Conservation (phyloP, 2,329 filamentous ascomycete genomes). For the Talaromyces sp. region DNA sequence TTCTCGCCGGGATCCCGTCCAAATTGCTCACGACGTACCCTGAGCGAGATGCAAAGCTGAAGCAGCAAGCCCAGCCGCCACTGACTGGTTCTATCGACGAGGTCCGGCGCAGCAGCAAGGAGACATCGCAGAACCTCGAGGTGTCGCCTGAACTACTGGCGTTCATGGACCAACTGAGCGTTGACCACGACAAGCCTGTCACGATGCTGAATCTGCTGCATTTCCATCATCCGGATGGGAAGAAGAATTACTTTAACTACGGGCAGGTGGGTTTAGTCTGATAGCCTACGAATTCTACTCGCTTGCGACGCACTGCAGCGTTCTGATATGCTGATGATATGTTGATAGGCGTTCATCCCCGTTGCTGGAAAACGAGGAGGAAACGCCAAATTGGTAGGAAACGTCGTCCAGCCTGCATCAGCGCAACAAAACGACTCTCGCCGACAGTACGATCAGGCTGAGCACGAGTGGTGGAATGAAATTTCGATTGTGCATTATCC, state of each 20-base stretch:
- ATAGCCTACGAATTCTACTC: not conserved
- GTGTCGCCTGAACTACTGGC: conserved; percentile 45
- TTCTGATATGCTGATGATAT: not conserved
- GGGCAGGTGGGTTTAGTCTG: conserved; percentile 47
- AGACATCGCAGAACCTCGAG: conserved; percentile 48
- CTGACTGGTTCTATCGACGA: conserved; percentile 25
- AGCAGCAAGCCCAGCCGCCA: conserved; percentile 14
- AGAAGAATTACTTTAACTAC: conserved; percentile 53
- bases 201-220: conserved; percentile 61
- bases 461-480: conserved; percentile 52
- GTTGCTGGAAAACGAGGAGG: conserved; percentile 53
- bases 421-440: conserved; percentile 18
- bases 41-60: conserved; percentile 18
- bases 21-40: conserved; percentile 26
- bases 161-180: conserved; percentile 42
- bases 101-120: conserved; percentile 19
- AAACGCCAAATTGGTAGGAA: conserved; percentile 57
- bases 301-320: not conserved
- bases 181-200: conserved; percentile 40
- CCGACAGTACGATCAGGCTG: conserved; percentile 16
- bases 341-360: conserved; percentile 24
- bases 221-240: conserved; percentile 46
- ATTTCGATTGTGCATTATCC: conserved; percentile 62
- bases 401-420: conserved; percentile 37
- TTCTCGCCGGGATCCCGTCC: conserved; percentile 30